Evolutionary conservation across 352 stramenopile species (phyloP).

Genomic region (Phytophthora pseudosyringae): DNA sequence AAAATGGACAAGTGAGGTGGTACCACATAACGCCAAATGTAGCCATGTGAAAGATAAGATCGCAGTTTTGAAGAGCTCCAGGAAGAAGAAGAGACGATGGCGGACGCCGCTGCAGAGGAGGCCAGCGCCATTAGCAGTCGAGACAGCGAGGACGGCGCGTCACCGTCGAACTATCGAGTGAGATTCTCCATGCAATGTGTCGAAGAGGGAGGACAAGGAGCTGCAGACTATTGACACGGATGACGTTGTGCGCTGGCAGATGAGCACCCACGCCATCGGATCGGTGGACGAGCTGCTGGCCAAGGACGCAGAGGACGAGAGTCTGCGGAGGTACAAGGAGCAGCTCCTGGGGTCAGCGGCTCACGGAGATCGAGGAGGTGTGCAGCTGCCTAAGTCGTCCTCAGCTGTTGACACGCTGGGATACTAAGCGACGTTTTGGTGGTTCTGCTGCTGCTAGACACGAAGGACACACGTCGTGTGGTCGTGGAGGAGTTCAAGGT

Average conservation of each 20-base stretch:
- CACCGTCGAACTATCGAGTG: constrained; percentile 56
- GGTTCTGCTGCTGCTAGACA: constrained; percentile 39
- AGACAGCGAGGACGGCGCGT: constrained; percentile 44
- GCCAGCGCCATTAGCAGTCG: constrained; percentile 23
- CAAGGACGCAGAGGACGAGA: constrained; percentile 86
- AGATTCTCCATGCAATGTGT: constrained; percentile 1
- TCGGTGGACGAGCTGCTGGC: constrained; percentile 78
- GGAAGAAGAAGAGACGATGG: constrained; percentile 5
- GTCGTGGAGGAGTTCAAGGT: constrained; percentile 90
- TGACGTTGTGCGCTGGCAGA: constrained; percentile 32
- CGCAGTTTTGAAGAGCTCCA: constrained; percentile 7
- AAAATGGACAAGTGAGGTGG: constrained; percentile 3
- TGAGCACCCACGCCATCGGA: constrained; percentile 65
- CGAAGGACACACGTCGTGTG: constrained; percentile 65
- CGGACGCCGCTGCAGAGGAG: constrained; percentile 22
- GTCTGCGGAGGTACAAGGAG: constrained; percentile 87
- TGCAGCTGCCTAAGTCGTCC: not conserved
- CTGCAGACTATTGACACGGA: constrained; percentile 1
- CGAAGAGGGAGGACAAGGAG: not conserved
- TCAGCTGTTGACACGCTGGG: not conserved
- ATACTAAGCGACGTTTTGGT: not conserved
- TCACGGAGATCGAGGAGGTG: constrained; percentile 82
- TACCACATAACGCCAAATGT: constrained; percentile 6
- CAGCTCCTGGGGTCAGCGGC: constrained; percentile 78
- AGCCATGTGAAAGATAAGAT: constrained; percentile 30